Conservation (phyloP, 441 rosid species). For the Hura crepitans region DNA sequence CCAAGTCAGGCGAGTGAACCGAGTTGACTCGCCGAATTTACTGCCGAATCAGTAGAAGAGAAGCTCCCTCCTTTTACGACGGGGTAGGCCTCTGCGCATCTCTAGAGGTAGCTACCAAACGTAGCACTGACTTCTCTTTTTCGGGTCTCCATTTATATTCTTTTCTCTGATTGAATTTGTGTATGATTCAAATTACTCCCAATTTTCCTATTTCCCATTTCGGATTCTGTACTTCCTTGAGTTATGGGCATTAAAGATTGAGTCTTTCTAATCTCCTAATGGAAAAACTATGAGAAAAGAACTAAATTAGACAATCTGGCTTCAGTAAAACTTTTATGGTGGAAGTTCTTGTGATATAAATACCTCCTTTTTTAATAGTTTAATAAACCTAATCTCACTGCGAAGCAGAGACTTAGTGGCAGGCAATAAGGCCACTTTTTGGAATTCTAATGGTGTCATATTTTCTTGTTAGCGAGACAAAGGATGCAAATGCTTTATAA, state of each 20-base stretch:
- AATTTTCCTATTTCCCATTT: not conserved
- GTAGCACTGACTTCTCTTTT: not conserved
- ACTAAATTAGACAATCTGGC: not conserved
- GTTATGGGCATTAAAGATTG: not conserved
- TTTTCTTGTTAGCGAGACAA: not conserved
- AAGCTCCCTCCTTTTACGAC: not conserved
- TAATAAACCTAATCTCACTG: not conserved
- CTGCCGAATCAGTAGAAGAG: not conserved
- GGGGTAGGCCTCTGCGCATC: not conserved
- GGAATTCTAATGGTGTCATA: not conserved
- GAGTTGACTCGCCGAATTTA: slow-evolving; percentile 1
- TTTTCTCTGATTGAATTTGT: not conserved
- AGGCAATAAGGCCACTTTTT: not conserved
- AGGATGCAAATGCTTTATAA: not conserved
- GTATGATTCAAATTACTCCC: too few relatives aligned
- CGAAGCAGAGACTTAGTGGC: not conserved
- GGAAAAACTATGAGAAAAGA: not conserved
- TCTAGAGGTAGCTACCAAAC: not conserved
- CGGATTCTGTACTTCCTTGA: not conserved
- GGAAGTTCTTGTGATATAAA: not conserved
- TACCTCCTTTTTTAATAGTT: not conserved
- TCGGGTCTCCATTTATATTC: not conserved
- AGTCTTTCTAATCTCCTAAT: not conserved
- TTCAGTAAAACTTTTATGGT: not conserved
- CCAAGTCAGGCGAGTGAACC: not conserved